Base-by-base conservation (phyloP, 2,329 filamentous ascomycete genomes). In the Aspergillus fumigatus region DNA sequence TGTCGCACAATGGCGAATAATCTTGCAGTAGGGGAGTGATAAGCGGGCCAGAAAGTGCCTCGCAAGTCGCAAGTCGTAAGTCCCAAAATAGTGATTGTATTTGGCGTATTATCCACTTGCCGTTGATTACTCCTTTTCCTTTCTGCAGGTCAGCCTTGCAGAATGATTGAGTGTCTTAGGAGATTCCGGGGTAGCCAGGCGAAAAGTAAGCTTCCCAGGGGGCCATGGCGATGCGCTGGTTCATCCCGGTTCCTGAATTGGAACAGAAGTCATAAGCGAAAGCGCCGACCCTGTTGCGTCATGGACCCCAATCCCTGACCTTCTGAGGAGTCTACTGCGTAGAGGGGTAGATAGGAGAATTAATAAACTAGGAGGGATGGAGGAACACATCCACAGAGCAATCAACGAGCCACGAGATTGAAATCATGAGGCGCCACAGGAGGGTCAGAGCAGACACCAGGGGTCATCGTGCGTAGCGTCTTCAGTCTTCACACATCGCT, bases 1-100 rank as follows among this genome's bases (percentile, higher is more conserved):
- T 53, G 56, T 61, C 55, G 59, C 57, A 61, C 59, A 51, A 61
- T 61, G 29, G 32, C 38, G 38, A 50, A 47, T 52, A 50, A 26
- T 21, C 43, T 23, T 23, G 43, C 19, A 47, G 43, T 21, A 47
- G 43, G 43, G 5, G 41, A 25, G 10, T 41, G 14, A 35, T 17
- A 17, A 35, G 5, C 4, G 14, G 10, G 11, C 4, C 32, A 5
- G 14, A 35, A 35, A 35, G 32, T 35, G 32, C 14, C 5, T 17
- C 11, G 4, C 29, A 32, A 32, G 29, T 32, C 29, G 10, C 10
- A 35, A 35, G 23, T 35, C 11, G 4, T 10, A 32, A 32, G 29
- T 32, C 29, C 29, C 10, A 35, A 35, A 35, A 35, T 17, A 35
- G 32, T 17, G 32, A 35, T 35, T 14, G 32, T 35, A 35, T 14